Evolutionary conservation across 1,284 basidiomycete genomes (phyloP), one percentile per base, ranked within the genome.

Genomic region (Ceratobasidium sp.): DNA sequence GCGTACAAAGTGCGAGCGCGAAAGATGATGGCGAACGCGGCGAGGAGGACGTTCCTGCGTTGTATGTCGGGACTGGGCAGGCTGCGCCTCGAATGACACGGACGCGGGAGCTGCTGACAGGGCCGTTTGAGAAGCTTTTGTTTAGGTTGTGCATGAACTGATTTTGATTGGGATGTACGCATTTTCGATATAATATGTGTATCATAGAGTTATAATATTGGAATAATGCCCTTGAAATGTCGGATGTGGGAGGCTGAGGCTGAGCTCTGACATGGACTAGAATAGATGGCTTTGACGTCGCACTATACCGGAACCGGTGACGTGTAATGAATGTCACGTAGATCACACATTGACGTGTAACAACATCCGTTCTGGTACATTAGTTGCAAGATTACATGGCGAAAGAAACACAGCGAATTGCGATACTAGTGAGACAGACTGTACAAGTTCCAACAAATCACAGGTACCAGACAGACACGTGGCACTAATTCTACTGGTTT

Each of bases 21-120:
- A 50, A 64, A 27, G 60, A 64, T 29, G 60, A 64, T 32, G 60
- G 60, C 0, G 60, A 64, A 35, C 45, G 32, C 12, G 60, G 60
- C 10, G 45, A 64, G 27, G 60, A 40, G 22, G 20, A 7, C 1
- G n/a, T 2, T 3, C 60, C 60, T 7, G 25, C n/a, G 60, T 40
- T 64, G 60, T 64, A 49, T 34, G 31, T 64, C 40, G 60, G 60
- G 25, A 64, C 60, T 13, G 60, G 60, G n/a, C 27, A 64, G 47
- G n/a, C 27, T 52, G 60, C 27, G 20, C 60, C 60, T 1, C 49
- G 35, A 35, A 64, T 64, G 60, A 17, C 15, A 7, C 49, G 25
- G 34, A 64, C 60, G 31, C 12, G 60, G 13, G 20, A 1, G 29
- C 8, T 52, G 8, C 40, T 64, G 34, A 27, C 20, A 32, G 47